Evolutionary conservation across 768 basidiomycete species (phyloP).

Genomic region (Russula lepida): DNA sequence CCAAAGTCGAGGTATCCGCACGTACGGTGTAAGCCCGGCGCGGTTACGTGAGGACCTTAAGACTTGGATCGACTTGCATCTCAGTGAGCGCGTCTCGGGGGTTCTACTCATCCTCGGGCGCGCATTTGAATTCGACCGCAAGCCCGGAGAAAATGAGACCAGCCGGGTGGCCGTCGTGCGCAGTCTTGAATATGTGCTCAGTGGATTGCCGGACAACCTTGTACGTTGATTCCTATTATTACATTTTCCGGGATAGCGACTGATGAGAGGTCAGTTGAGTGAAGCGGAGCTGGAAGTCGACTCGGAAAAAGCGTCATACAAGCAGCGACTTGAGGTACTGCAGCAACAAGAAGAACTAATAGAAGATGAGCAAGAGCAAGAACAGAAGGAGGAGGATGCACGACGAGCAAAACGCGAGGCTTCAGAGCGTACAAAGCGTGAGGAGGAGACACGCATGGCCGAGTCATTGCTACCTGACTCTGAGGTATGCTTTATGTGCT

Average conservation of each 20-base stretch:
- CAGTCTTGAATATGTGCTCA: conserved; percentile 83
- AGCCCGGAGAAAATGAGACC: conserved; percentile 64
- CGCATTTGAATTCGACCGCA: conserved; percentile 88
- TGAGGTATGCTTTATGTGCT: conserved; percentile 45
- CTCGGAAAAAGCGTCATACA: conserved; percentile 88
- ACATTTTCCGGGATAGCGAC: not conserved
- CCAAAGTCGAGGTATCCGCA: conserved; percentile 89
- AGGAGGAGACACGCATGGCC: conserved; percentile 67
- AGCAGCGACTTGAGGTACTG: conserved; percentile 95
- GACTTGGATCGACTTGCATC: conserved; percentile 89
- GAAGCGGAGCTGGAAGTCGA: conserved; percentile 97
- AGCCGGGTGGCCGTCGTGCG: conserved; percentile 75
- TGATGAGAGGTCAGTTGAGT: conserved; percentile 55
- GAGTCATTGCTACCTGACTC: conserved; percentile 81
- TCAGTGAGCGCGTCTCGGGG: conserved; percentile 87
- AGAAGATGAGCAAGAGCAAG: conserved; percentile 98
- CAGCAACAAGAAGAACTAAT: conserved; percentile 99
- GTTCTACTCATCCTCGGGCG: conserved; percentile 89
- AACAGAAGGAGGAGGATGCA: conserved; percentile 90
- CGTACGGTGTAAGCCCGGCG: conserved; percentile 78
- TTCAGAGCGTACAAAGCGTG: conserved; percentile 48
- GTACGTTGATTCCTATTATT: conserved; percentile 38
- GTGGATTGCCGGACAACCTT: conserved; percentile 88
- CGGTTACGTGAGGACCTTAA: conserved; percentile 81
- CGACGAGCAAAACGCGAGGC: conserved; percentile 76